Base-by-base conservation (phyloP, 495 filamentous ascomycete species). In the Tuber indicum region DNA sequence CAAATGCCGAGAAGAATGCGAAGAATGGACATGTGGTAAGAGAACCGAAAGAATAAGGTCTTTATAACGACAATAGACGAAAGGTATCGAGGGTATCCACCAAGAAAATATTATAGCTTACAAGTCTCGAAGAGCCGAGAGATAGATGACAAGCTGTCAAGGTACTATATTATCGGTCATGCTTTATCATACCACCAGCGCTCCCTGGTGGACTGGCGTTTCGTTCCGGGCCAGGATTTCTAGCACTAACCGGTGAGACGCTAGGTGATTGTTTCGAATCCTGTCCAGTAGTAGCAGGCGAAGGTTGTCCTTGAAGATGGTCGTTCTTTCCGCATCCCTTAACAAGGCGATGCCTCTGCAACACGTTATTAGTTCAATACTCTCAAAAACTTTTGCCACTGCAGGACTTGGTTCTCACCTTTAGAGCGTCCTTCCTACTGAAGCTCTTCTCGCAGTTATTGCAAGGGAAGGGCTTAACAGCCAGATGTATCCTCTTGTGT, bases 381-480 rank as follows among this genome's bases (percentile, higher is more conserved):
- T 42, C 75, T 44, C 39, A 45, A 45, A 45, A 39, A 79, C 72
- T 76, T 76, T 75, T 72, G 77, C 75, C 58, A 66, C 1, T 19
- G 5, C 72, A 32, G 74, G 70, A 79, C 77, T 72, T 46, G 74
- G 44, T 46, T 84, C 88, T 76, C 82, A 98, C 96, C 92, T 99
- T 99, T 21, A 99, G 87, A 32, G 96, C 96, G 87, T 99, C 96
- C 84, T 98, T 99, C 62, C 96, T 87, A 32, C 93, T 97, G 81
- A 99, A 99, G 84, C 93, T 96, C 89, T 98, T 99, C 46, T 97
- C 94, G 82, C 96, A 99, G 81, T 93, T 91, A 17, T 84, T 88
- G 82, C 96, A 99, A 0, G 96, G 94, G 84, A 94, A 98, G 0
- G 96, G 96, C 87, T 99, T 99, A 71, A 98, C 92, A 0, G 94